phyloP scores from a whole-genome alignment of 2,329 filamentous ascomycete genomes.

The Fusarium buxicola region DNA sequence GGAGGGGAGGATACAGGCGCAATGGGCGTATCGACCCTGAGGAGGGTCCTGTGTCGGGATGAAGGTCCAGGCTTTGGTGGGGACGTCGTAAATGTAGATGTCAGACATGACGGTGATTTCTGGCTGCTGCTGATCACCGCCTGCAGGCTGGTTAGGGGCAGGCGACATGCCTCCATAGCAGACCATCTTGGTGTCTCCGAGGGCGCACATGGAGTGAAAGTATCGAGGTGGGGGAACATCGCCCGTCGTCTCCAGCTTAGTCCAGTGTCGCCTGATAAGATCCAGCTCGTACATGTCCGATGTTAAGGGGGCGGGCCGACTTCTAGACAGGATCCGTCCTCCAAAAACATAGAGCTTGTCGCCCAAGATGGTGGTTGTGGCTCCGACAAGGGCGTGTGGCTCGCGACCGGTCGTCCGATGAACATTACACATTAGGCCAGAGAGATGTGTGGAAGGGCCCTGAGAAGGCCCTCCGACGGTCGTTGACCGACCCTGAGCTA shows the following conservation, averaged over 20 bases:
- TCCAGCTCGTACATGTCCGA: slow-evolving; percentile 95
- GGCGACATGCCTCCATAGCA: slow-evolving; percentile 99
- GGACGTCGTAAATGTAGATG: slow-evolving; percentile 93
- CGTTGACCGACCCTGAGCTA: slow-evolving; percentile 50
- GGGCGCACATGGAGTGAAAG: slow-evolving; percentile 94
- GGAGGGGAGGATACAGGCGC: slow-evolving; percentile 90
- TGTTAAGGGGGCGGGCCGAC: slow-evolving; percentile 81
- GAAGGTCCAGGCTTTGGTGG: slow-evolving; percentile 84
- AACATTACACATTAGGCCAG: slow-evolving; percentile 77
- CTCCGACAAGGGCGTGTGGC: slow-evolving; percentile 90
- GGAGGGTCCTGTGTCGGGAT: slow-evolving; percentile 84
- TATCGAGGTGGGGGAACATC: slow-evolving; percentile 92
- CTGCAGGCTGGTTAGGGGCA: slow-evolving; percentile 62
- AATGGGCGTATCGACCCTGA: slow-evolving; percentile 96
- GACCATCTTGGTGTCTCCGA: slow-evolving; percentile 95
- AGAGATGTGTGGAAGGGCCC: slow-evolving; percentile 68
- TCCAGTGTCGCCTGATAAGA: slow-evolving; percentile 91
- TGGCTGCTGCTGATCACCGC: slow-evolving; percentile 70
- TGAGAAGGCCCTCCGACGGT: slow-evolving; percentile 58
- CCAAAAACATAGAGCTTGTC: slow-evolving; percentile 98
- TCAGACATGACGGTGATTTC: slow-evolving; percentile 98
- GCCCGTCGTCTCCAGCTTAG: slow-evolving; percentile 84
- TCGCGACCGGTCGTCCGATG: slow-evolving; percentile 90
- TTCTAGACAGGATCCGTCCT: slow-evolving; percentile 86
- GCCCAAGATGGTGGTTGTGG: slow-evolving; percentile 92